phyloP scores from a whole-genome alignment of 805 yeast species.

The Candida parachauliodes region DNA sequence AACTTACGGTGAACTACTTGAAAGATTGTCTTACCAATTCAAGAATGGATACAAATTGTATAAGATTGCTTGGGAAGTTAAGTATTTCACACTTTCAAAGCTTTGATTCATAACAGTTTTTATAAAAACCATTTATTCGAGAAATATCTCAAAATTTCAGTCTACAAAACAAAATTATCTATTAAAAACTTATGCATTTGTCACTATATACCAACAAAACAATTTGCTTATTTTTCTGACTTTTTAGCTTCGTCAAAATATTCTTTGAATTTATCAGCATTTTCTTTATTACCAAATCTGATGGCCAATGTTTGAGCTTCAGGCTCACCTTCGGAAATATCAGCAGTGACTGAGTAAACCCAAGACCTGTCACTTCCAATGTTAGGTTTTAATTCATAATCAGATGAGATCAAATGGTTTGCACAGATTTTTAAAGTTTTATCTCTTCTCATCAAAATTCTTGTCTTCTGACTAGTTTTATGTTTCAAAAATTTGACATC shows the following conservation, averaged over 20 bases:
- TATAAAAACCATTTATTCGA: too few species aligned
- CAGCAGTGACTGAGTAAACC: constrained; percentile 95
- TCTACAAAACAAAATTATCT: not conserved
- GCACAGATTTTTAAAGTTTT: constrained; percentile 98
- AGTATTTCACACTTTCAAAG: too few species aligned
- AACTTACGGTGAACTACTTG: too few species aligned
- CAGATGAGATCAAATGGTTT: constrained; percentile 84
- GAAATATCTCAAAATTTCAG: too few species aligned
- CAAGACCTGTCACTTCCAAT: constrained; percentile 97
- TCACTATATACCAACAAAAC: constrained; percentile 3
- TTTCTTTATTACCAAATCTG: constrained; percentile 86
- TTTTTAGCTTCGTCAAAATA: constrained; percentile 83
- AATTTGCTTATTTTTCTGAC: constrained; percentile 2
- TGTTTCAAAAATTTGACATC: constrained; percentile 95
- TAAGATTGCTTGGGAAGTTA: too few species aligned
- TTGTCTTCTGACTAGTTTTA: constrained; percentile 74
- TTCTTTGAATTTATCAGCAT: constrained; percentile 93
- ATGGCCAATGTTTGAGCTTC: constrained; percentile 97
- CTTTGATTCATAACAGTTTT: too few species aligned
- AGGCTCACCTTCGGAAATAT: constrained; percentile 91
- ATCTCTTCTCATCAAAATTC: constrained; percentile 98
- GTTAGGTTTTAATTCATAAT: constrained; percentile 81
- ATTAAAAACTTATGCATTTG: not conserved
- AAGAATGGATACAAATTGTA: too few species aligned
- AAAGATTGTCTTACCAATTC: too few species aligned